phyloP scores from a whole-genome alignment of 805 yeast genomes.

The Candida vaughaniae region DNA sequence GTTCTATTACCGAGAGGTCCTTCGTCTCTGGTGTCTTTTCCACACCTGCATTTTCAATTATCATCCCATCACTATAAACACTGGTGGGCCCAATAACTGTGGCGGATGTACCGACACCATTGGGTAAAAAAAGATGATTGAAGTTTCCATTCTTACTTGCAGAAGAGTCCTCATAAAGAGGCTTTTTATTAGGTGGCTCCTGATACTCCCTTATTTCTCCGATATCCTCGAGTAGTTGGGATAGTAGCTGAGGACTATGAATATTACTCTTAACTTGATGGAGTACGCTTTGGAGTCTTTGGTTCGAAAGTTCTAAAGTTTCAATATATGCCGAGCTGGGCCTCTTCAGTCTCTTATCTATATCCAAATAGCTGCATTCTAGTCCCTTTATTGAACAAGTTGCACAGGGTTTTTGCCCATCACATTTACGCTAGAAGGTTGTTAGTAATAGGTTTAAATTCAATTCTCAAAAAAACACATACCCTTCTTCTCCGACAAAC shows the following conservation, averaged over 20 bases:
- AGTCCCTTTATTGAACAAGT: slow-evolving; percentile 4
- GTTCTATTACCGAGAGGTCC: neutral
- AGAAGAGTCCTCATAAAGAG: neutral
- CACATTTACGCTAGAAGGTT: slow-evolving; percentile 9
- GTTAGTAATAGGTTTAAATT: neutral
- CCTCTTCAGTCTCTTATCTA: slow-evolving; percentile 10
- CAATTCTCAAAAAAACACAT: neutral
- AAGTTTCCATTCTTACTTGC: neutral
- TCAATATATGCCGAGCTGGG: slow-evolving; percentile 7
- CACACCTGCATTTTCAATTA: slow-evolving; percentile 1
- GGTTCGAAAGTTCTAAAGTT: slow-evolving; percentile 8
- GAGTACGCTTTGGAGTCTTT: slow-evolving; percentile 5
- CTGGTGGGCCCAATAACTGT: slow-evolving; percentile 13
- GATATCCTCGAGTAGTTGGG: neutral
- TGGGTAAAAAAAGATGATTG: slow-evolving; percentile 7
- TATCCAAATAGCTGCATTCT: slow-evolving; percentile 7
- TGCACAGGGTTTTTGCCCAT: slow-evolving; percentile 10
- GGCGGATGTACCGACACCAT: slow-evolving; percentile 1
- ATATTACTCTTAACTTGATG: slow-evolving; percentile 2
- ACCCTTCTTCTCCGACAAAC: slow-evolving; percentile 4
- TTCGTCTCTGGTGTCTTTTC: neutral
- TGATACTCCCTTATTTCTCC: neutral
- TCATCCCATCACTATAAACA: slow-evolving; percentile 10
- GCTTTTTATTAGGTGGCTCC: too few relatives aligned
- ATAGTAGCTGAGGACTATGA: slow-evolving; percentile 5